Conservation (phyloP, 73 alveolate species). For the Paramecium primaurelia region DNA sequence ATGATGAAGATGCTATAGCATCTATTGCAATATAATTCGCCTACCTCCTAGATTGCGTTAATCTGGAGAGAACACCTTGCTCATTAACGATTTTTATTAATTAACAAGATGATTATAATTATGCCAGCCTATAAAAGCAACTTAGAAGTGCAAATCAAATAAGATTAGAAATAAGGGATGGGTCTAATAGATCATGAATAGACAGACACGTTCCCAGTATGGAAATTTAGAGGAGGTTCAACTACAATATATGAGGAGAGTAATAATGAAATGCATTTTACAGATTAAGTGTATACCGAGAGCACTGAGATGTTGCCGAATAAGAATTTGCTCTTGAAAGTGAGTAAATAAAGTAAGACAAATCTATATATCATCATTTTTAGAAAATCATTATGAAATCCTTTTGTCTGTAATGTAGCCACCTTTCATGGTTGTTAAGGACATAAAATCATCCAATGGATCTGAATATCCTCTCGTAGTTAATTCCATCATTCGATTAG, state of each 20-base stretch:
- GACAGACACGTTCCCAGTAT: constrained; percentile 1
- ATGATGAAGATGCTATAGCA: constrained; percentile 34
- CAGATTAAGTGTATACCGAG: constrained; percentile 15
- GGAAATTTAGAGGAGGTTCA: constrained; percentile 1
- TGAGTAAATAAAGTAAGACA: background rate
- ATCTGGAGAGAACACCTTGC: constrained; percentile 47
- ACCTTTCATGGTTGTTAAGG: background rate
- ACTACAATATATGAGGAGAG: constrained; percentile 23
- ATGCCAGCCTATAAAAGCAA: constrained; percentile 38
- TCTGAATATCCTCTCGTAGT: constrained; percentile 29
- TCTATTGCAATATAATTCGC: constrained; percentile 11
- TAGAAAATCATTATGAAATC: constrained; percentile 18
- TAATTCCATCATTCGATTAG: background rate
- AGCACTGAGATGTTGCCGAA: background rate
- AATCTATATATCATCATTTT: background rate
- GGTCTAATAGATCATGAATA: constrained; percentile 23
- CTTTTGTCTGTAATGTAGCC: background rate
- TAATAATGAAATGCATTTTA: background rate
- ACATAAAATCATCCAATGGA: background rate
- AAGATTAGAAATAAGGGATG: constrained; percentile 6
- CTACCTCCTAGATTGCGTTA: constrained; percentile 45
- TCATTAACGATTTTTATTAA: background rate
- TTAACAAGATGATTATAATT: background rate
- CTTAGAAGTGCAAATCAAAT: background rate
- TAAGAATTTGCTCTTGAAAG: background rate